phyloP scores from a whole-genome alignment of 495 filamentous ascomycete species.

The Penicillium goetzii region DNA sequence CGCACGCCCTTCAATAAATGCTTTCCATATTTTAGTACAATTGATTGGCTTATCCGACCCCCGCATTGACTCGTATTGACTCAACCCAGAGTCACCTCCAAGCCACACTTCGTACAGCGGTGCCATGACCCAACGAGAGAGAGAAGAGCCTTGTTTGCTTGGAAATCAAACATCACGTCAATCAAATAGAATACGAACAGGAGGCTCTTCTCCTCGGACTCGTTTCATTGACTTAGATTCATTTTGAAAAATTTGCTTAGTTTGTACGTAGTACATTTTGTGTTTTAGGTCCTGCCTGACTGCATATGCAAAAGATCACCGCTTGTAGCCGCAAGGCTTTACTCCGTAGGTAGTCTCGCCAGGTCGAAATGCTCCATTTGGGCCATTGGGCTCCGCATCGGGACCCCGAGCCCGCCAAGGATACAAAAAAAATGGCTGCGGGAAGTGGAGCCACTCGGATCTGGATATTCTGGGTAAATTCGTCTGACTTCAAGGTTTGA shows the following conservation, averaged over 20 bases:
- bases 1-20: background rate
- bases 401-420: background rate
- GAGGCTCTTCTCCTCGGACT: background rate
- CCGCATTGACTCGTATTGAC: conserved; percentile 11
- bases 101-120: conserved; percentile 21
- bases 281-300: background rate
- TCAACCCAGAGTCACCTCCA: too few relatives aligned
- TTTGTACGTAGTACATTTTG: background rate
- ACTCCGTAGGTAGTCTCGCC: conserved; percentile 3
- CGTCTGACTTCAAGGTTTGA: background rate
- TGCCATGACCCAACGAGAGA: background rate
- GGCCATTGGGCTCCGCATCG: background rate
- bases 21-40: background rate
- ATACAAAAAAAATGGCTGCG: background rate
- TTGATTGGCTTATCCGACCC: background rate
- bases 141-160: background rate
- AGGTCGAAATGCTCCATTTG: conserved; percentile 3
- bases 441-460: conserved; percentile 10
- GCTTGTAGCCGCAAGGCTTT: conserved; percentile 2
- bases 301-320: background rate
- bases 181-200: background rate
- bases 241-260: background rate
- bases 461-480: conserved; percentile 2
- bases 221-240: background rate
- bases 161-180: conserved; percentile 1